phyloP scores from a whole-genome alignment of 202 grass and related monocot genomes.

The Saccharum hybrid region DNA sequence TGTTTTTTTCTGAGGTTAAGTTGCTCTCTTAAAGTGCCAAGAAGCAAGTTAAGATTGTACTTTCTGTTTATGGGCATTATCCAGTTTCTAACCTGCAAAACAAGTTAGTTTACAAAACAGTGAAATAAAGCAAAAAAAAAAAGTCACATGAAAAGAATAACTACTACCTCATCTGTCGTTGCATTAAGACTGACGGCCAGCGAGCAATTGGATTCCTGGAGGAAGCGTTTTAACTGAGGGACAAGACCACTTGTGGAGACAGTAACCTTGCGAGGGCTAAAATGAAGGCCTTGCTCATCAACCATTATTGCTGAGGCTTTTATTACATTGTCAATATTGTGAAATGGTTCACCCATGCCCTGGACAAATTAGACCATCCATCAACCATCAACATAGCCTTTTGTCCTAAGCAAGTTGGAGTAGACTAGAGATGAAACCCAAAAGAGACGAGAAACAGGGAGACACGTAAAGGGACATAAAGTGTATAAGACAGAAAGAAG shows the following conservation, averaged over 20 bases:
- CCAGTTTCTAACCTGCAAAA: slow-evolving; percentile 91
- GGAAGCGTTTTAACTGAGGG: slow-evolving; percentile 85
- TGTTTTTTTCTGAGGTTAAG: slow-evolving; percentile 62
- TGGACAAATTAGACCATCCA: slow-evolving; percentile 49
- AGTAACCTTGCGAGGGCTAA: slow-evolving; percentile 89
- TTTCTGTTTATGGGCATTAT: slow-evolving; percentile 98
- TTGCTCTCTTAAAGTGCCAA: slow-evolving; percentile 76
- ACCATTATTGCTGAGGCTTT: slow-evolving; percentile 93
- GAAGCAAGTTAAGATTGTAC: slow-evolving; percentile 84
- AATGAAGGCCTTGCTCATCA: slow-evolving; percentile 87
- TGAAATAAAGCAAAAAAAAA: slow-evolving; percentile 1
- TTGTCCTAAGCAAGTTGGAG: too few relatives aligned
- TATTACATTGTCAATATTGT: slow-evolving; percentile 91
- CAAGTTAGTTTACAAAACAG: slow-evolving; percentile 28
- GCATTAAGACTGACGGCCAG: slow-evolving; percentile 94
- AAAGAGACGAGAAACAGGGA: too few relatives aligned
- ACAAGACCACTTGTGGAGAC: slow-evolving; percentile 95
- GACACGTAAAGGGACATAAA: too few relatives aligned
- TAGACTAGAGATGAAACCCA: too few relatives aligned
- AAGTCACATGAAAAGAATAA: slow-evolving; percentile 12
- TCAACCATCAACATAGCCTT: too few relatives aligned
- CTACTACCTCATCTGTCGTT: slow-evolving; percentile 87
- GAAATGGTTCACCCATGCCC: slow-evolving; percentile 95
- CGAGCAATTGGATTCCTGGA: slow-evolving; percentile 74
- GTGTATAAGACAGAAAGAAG: too few relatives aligned